A percentile compares a stretch with the other conserved stretches of the same genome.
phyloP scores from a whole-genome alignment of 2,329 filamentous ascomycete species.

The Claviceps sorghi region DNA sequence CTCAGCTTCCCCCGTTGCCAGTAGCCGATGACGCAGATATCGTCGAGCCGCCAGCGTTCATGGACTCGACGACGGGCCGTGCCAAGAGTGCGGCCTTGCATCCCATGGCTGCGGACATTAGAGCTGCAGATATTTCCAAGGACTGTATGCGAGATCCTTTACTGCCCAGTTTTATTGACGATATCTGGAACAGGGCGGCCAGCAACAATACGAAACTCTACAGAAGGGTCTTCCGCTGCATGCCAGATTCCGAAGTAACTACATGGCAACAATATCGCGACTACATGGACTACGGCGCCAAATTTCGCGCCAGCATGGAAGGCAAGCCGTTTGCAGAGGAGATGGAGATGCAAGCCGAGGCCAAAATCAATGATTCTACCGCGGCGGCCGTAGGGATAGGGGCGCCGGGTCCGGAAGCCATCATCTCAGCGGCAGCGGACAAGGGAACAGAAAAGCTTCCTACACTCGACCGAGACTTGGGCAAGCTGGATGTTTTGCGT shows the following conservation, averaged over 20 bases:
- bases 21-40: conserved; percentile 67
- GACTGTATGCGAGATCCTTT: conserved; percentile 93
- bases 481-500: conserved; percentile 19
- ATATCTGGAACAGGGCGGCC: conserved; percentile 76
- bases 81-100: conserved; percentile 30
- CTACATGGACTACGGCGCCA: conserved; percentile 60
- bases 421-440: conserved; percentile 21
- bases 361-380: conserved; percentile 11
- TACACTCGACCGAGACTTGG: conserved; percentile 10
- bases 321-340: conserved; percentile 38
- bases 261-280: conserved; percentile 91
- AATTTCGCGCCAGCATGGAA: conserved; percentile 56
- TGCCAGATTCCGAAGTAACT: conserved; percentile 88
- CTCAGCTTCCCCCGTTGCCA: conserved; percentile 57
- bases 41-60: conserved; percentile 52
- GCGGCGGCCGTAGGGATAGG: conserved; percentile 26
- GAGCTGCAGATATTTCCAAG: conserved; percentile 59
- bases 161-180: conserved; percentile 65
- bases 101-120: conserved; percentile 51
- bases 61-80: conserved; percentile 35
- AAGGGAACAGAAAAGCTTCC: conserved; percentile 16
- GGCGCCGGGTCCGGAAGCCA: conserved; percentile 25
- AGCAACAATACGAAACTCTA: conserved; percentile 94
- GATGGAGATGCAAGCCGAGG: conserved; percentile 28
- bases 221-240: conserved; percentile 85